Evolutionary conservation across 1,284 basidiomycete species (phyloP).

Genomic region (Clitocybe nebularis): DNA sequence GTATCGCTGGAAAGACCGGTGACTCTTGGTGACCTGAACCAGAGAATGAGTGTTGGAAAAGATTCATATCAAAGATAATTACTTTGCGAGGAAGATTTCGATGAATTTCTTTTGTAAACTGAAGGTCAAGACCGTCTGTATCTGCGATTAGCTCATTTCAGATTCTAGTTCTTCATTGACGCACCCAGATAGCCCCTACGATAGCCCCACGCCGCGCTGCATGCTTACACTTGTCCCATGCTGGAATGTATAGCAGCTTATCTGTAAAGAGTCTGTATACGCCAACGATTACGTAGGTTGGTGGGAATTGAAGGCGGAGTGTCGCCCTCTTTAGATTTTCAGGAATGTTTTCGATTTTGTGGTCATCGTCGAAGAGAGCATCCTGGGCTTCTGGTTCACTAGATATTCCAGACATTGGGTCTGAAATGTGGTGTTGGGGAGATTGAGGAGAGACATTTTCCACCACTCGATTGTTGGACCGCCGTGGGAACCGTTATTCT

Average conservation of each 20-base stretch:
- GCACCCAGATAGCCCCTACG: conserved; percentile 67
- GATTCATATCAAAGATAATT: conserved; percentile 23
- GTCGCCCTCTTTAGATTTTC: conserved; percentile 44
- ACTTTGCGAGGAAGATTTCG: conserved; percentile 59
- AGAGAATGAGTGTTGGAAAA: conserved; percentile 4
- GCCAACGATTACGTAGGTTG: conserved; percentile 73
- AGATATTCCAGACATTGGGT: not conserved
- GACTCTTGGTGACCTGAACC: conserved; percentile 62
- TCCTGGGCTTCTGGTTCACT: conserved; percentile 20
- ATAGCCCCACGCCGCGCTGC: conserved; percentile 56
- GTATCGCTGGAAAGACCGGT: conserved; percentile 63
- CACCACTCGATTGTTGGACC: too few relatives aligned
- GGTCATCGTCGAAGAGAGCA: conserved; percentile 21
- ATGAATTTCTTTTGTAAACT: conserved; percentile 62
- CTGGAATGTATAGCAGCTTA: conserved; percentile 54
- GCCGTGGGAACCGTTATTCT: too few relatives aligned
- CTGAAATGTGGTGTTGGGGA: too few relatives aligned
- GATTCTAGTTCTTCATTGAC: conserved; percentile 18
- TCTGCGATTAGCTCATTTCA: not conserved
- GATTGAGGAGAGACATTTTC: too few relatives aligned
- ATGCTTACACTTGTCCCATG: conserved; percentile 75
- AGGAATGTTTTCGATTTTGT: conserved; percentile 29
- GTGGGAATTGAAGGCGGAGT: conserved; percentile 63
- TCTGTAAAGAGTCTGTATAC: conserved; percentile 71
- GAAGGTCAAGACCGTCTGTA: conserved; percentile 59